Conservation (phyloP, 495 filamentous ascomycete species). For the Trypethelium eluteriae region DNA sequence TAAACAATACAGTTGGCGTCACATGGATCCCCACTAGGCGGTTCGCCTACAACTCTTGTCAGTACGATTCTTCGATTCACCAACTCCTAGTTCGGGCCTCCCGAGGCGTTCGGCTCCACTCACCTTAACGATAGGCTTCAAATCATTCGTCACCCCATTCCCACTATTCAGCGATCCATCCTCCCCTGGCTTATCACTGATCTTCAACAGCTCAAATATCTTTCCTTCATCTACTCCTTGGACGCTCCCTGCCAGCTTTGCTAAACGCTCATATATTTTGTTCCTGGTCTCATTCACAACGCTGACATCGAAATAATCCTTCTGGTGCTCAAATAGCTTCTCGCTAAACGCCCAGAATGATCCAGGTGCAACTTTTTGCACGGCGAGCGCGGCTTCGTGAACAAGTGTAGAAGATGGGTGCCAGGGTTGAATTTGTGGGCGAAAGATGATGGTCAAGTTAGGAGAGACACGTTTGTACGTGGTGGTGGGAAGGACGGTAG, state of each 20-base stretch:
- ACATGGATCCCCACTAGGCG: slow-evolving; percentile 76
- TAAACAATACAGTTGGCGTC: slow-evolving; percentile 79
- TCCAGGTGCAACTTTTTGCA: slow-evolving; percentile 55
- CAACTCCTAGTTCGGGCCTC: background rate
- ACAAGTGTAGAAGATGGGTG: slow-evolving; percentile 80
- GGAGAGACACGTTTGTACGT: slow-evolving; percentile 46
- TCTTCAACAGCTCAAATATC: slow-evolving; percentile 55
- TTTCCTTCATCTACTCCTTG: slow-evolving; percentile 55
- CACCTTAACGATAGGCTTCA: slow-evolving; percentile 77
- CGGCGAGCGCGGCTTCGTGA: slow-evolving; percentile 80
- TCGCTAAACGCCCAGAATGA: slow-evolving; percentile 72
- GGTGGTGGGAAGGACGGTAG: slow-evolving; percentile 49
- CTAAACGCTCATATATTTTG: slow-evolving; percentile 69
- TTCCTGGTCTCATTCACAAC: slow-evolving; percentile 78
- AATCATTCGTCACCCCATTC: slow-evolving; percentile 72
- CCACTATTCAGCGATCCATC: slow-evolving; percentile 65
- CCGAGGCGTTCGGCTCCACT: background rate
- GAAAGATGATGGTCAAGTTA: slow-evolving; percentile 66
- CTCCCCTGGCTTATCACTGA: slow-evolving; percentile 53
- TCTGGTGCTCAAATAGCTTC: slow-evolving; percentile 62
- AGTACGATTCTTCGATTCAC: background rate
- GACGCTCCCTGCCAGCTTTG: slow-evolving; percentile 56
- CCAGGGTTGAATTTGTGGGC: slow-evolving; percentile 93
- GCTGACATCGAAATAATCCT: slow-evolving; percentile 70
- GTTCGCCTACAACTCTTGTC: slow-evolving; percentile 41